A percentile compares a stretch with the other conserved stretches of the same genome.
phyloP scores from a whole-genome alignment of 768 basidiomycete species.

The Fomitopsis serialis region DNA sequence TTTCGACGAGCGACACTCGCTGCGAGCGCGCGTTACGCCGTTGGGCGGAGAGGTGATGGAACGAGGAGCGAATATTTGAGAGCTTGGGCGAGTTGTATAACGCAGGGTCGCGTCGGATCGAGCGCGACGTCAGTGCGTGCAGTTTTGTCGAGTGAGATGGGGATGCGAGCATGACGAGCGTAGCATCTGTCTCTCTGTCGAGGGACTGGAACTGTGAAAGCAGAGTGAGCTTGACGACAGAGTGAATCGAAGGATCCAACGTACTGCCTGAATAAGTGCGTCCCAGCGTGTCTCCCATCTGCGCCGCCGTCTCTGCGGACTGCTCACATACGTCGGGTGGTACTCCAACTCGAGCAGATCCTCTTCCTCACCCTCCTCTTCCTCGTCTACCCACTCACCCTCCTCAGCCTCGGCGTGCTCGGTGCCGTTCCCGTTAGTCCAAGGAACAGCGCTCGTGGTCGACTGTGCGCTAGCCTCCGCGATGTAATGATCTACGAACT shows the following conservation, averaged over 20 bases:
- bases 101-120: conserved; percentile 52
- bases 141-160: conserved; percentile 70
- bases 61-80: conserved; percentile 47
- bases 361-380: conserved; percentile 58
- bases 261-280: conserved; percentile 63
- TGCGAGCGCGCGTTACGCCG: conserved; percentile 42
- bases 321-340: conserved; percentile 65
- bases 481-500: conserved; percentile 18
- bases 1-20: conserved; percentile 44
- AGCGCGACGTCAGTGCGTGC: conserved; percentile 59
- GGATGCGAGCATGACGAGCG: conserved; percentile 67
- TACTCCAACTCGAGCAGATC: conserved; percentile 73
- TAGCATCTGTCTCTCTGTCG: conserved; percentile 78
- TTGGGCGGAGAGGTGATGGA: conserved; percentile 53
- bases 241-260: conserved; percentile 12
- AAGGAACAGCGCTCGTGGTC: conserved; percentile 22
- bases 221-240: conserved; percentile 7
- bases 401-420: conserved; percentile 30
- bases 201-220: conserved; percentile 61
- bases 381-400: conserved; percentile 70
- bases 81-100: conserved; percentile 45
- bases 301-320: conserved; percentile 60
- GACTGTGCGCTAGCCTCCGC: conserved; percentile 14
- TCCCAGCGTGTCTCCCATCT: conserved; percentile 79
- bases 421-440: conserved; percentile 31